phyloP scores from a whole-genome alignment of 306 rosid species.

The Dalbergia oliveri region DNA sequence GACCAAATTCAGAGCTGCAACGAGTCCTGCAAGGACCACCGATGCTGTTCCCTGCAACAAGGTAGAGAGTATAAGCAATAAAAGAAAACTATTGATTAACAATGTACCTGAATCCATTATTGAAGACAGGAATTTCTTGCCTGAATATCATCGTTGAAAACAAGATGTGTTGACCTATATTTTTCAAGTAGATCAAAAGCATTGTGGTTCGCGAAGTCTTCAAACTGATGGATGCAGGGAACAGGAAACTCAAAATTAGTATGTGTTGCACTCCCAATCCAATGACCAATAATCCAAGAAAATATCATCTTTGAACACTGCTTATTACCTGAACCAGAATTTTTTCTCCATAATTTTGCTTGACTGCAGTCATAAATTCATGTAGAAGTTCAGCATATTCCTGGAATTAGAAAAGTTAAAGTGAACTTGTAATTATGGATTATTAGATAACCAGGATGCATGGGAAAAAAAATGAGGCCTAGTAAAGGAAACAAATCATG shows the following conservation, averaged over 20 bases:
- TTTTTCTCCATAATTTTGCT: slow-evolving; percentile 91
- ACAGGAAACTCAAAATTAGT: slow-evolving; percentile 17
- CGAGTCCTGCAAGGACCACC: slow-evolving; percentile 92
- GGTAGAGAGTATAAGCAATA: slow-evolving; percentile 15
- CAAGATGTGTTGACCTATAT: slow-evolving; percentile 92
- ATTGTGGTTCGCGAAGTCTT: slow-evolving; percentile 99
- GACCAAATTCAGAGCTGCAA: slow-evolving; percentile 73
- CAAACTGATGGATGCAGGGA: slow-evolving; percentile 70
- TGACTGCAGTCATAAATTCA: slow-evolving; percentile 92
- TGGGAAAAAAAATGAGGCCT: slow-evolving; percentile 42
- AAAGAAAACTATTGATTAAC: background rate
- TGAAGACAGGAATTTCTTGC: slow-evolving; percentile 48
- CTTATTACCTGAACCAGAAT: slow-evolving; percentile 83
- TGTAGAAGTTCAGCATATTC: slow-evolving; percentile 88
- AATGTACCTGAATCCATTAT: slow-evolving; percentile 10
- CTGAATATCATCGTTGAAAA: slow-evolving; percentile 96
- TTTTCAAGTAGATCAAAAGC: slow-evolving; percentile 92
- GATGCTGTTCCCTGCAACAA: slow-evolving; percentile 95
- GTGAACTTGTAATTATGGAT: slow-evolving; percentile 26
- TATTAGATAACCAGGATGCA: background rate
- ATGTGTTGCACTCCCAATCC: background rate
- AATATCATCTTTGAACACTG: slow-evolving; percentile 18
- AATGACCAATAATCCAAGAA: slow-evolving; percentile 36
- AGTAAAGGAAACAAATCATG: slow-evolving; percentile 17
- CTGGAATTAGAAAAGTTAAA: slow-evolving; percentile 48